phyloP scores from a whole-genome alignment of 306 rosid species.

The Fagus sylvatica region DNA sequence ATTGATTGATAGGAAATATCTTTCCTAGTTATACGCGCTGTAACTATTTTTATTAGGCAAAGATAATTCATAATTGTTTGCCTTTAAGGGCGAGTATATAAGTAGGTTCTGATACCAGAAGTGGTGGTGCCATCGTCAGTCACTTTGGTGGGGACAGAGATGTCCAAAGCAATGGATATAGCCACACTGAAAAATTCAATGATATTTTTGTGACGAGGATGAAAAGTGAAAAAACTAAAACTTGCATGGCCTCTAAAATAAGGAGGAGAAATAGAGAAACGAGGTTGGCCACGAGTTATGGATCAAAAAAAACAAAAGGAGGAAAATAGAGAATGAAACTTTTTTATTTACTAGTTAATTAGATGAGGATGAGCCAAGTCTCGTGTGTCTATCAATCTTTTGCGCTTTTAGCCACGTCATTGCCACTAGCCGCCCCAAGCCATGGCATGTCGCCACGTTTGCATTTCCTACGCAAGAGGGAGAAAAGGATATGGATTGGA shows the following conservation, averaged over 20 bases:
- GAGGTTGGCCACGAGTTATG: slow-evolving; percentile 31
- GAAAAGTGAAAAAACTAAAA: slow-evolving; percentile 36
- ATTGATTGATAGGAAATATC: no score
- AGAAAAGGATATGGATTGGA: slow-evolving; percentile 7
- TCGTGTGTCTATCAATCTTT: slow-evolving; percentile 14
- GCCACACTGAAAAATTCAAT: not conserved
- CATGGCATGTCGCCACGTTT: slow-evolving; percentile 22
- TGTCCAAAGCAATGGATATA: not conserved
- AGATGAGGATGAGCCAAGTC: not conserved
- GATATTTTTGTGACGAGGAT: slow-evolving; percentile 31
- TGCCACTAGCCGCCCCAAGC: slow-evolving; percentile 41
- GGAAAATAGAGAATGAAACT: no score
- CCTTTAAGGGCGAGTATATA: not conserved
- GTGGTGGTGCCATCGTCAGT: not conserved
- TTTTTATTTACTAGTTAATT: no score
- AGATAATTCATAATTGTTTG: not conserved
- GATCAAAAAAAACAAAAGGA: slow-evolving; percentile 10
- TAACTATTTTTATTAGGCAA: no score
- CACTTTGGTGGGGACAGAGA: not conserved
- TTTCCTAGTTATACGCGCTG: no score
- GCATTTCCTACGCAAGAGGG: not conserved
- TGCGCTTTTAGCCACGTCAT: slow-evolving; percentile 53
- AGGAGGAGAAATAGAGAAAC: not conserved
- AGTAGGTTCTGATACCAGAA: not conserved
- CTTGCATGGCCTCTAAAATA: slow-evolving; percentile 25